Base-by-base conservation (phyloP, 2,329 filamentous ascomycete genomes). In the Bipolaris cookei region DNA sequence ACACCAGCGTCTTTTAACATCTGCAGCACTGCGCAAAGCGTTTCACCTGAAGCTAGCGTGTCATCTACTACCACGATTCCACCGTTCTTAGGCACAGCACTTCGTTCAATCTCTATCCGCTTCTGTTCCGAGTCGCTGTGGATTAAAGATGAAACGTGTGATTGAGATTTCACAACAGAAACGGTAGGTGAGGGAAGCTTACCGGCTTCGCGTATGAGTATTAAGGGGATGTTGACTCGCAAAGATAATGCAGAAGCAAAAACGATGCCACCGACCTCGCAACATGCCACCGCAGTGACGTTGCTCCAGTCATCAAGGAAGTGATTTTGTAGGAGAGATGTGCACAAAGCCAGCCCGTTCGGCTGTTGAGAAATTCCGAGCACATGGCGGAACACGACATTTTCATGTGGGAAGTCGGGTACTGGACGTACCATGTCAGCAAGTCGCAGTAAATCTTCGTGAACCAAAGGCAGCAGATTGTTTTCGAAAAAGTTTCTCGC, bases 11-110 rank as follows among this genome's bases (percentile, higher is more conserved):
- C 46, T 1, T 38, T 11, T 23, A 88, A 66, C 1, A 88, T 72
- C 62, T 77, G 61, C 32, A 88, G 63, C 34, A 85, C 77, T 6
- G 82, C 83, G 67, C 76, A 81, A 35, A 88, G 79, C 2, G 85
- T 87, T 62, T 77, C 62, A 1, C 84, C 85, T 0, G 82, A 83
- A 5, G 85, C 78, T 54, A 88, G 79, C 25, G 86, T 84, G 70
- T 88, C 85, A 56, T 88, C 85, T 4, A 88, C 78, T 0, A 87
- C 78, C n/a, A 87, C 76, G 10, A 87, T 80, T 3, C 75, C 76
- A 3, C 69, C 73, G 1, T 73, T 78, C 34, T 23, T 65, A 0
- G 74, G 63, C 16, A 88, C 30, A 35, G 72, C 70, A 73, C 80
- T 73, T 16, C 64, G 65, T 14, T 76, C 76, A 68, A 88, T 84